phyloP scores from a whole-genome alignment of 768 basidiomycete species.

The Pisolithus tinctorius region DNA sequence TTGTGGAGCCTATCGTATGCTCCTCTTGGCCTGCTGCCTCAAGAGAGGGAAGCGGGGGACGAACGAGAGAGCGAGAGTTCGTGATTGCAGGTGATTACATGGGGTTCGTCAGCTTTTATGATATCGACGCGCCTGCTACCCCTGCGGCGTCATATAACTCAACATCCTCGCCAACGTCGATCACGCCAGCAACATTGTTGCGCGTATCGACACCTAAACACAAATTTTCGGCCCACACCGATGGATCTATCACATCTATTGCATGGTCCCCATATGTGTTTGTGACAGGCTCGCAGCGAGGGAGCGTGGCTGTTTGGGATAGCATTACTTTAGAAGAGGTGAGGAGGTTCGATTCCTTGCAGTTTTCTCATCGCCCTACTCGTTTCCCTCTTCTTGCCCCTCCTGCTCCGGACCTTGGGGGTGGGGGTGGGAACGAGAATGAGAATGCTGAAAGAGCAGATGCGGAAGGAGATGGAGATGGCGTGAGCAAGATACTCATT shows the following conservation, averaged over 20 bases:
- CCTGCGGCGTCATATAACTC: constrained; percentile 19
- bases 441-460: too few relatives aligned
- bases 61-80: constrained; percentile 38
- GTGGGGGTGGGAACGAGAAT: too few relatives aligned
- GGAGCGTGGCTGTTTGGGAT: constrained; percentile 58
- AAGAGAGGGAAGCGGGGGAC: too few relatives aligned
- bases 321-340: constrained; percentile 54
- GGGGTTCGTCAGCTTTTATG: constrained; percentile 58
- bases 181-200: too few relatives aligned
- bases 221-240: constrained; percentile 58
- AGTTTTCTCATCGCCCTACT: too few relatives aligned
- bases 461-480: constrained; percentile 30
- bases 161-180: too few relatives aligned
- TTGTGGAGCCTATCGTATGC: too few relatives aligned
- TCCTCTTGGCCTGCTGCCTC: too few relatives aligned
- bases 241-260: constrained; percentile 59
- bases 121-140: constrained; percentile 18
- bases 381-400: too few relatives aligned
- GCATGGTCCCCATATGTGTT: constrained; percentile 55
- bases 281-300: constrained; percentile 58
- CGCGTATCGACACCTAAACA: constrained; percentile 8
- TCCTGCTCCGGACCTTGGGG: too few relatives aligned
- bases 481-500: constrained; percentile 53
- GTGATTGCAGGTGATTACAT: constrained; percentile 59
- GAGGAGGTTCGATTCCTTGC: constrained; percentile 24